Base-by-base conservation (phyloP, 2,329 filamentous ascomycete species). In the Aureobasidium pullulans region DNA sequence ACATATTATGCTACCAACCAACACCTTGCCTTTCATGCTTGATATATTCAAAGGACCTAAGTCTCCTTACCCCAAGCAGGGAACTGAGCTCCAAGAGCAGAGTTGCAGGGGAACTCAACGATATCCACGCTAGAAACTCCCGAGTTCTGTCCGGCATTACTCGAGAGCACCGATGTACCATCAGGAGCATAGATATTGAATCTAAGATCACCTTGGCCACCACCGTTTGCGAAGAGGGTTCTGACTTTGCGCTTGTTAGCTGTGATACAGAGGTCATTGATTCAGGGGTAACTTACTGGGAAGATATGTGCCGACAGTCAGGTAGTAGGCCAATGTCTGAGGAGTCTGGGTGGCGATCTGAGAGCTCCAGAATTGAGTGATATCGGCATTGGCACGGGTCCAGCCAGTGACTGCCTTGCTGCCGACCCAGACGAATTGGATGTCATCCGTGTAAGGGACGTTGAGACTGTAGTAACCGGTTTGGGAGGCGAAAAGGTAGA, bases 381-480 rank as follows among this genome's bases (percentile, higher is more conserved):
- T 44, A 46, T 63, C 60, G 53, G 43, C 49, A 44, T 63, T 63
- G 19, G 60, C 19, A 6, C 62, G 31, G 9, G n/a, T 58, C 62
- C 62, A 63, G 28, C 62, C 62, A 4, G 39, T 52, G 15, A 60
- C 46, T 23, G 62, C 62, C 34, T 62, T 60, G 13, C 39, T 50
- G 49, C 62, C 62, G 15, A 63, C 28, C 62, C 62, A 63, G 9
- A 63, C 39, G 16, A 62, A 40, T n/a, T 48, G 39, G 9, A 62
- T 58, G 49, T 63, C 62, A 43, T 63, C 62, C 6, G 60, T 48
- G 43, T 63, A 63, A 6, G 60, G 60, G 16, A 62, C 57, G 32
- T 63, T 61, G 39, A 63, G 53, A n/a, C 23, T 43, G 57, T 63
- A 63, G 37, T 57, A 60, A 40, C 62, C 62, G 23, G 60, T 47